These are phyloP conservation scores for Aspergillus transmontanensis DNA, from an alignment of 2,329 filamentous ascomycete species.

Conservation along the genomic window DNA sequence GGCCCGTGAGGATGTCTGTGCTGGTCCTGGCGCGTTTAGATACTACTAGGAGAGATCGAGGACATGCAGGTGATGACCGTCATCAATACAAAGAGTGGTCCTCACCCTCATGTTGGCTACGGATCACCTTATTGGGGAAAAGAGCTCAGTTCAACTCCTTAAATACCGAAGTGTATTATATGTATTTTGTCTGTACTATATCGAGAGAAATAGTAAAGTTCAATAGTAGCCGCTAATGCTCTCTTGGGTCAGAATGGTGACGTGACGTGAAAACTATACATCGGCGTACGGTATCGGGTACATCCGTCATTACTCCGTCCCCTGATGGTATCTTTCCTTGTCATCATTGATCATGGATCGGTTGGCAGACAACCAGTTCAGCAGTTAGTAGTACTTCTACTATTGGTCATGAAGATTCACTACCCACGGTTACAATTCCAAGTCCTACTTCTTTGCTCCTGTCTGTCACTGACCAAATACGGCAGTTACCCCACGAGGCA, in stretches of 20 bases:
- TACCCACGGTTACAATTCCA: neutral
- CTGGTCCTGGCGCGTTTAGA: conserved; percentile 4
- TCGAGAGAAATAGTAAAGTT: neutral
- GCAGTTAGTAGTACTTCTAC: neutral
- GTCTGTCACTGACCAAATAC: neutral
- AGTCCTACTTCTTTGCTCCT: neutral
- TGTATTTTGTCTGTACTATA: neutral
- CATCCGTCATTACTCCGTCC: neutral
- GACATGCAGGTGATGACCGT: neutral
- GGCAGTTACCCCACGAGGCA: neutral
- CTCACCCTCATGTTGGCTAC: neutral
- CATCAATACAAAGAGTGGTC: neutral
- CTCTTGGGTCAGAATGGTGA: neutral
- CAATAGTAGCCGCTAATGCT: neutral
- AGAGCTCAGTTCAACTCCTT: neutral
- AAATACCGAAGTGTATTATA: neutral
- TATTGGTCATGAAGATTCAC: neutral
- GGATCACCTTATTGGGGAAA: neutral
- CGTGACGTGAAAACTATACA: neutral
- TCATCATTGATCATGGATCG: neutral
- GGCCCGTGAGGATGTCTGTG: conserved; percentile 20
- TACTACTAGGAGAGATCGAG: neutral
- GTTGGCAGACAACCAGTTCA: neutral
- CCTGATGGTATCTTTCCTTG: neutral
- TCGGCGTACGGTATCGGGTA: conserved; percentile 1